Percentiles rank a stretch among this genome's conserved stretches.
These are phyloP conservation scores for Suzukiozyma palmioleophila DNA, from an alignment of 1,139 yeast species.

Conservation along the genomic window DNA sequence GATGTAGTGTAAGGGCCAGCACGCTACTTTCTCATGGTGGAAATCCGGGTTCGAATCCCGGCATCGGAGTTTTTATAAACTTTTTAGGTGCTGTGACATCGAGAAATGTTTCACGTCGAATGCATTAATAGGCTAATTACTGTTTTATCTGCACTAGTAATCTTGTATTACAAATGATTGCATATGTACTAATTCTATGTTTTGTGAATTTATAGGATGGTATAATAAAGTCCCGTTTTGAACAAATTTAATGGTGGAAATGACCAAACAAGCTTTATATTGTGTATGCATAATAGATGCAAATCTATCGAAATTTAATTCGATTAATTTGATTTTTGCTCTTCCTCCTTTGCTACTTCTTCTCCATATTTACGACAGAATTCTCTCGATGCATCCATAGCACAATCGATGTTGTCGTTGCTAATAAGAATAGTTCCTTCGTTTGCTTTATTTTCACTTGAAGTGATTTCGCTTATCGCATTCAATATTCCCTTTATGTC, in stretches of 20 bases:
- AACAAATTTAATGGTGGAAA: too few relatives aligned
- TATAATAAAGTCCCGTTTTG: too few relatives aligned
- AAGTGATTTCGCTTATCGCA: neutral
- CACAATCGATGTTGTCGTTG: constrained; percentile 31
- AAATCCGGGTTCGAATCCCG: constrained; percentile 6
- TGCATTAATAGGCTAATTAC: too few relatives aligned
- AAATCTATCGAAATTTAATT: constrained; percentile 16
- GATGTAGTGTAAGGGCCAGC: constrained; percentile 6
- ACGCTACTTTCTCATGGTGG: constrained; percentile 4
- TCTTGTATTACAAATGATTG: too few relatives aligned
- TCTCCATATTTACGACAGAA: constrained; percentile 23
- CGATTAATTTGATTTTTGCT: neutral
- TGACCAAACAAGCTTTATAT: too few relatives aligned
- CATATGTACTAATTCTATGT: constrained; percentile 3
- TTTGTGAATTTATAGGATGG: too few relatives aligned
- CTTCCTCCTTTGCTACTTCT: neutral
- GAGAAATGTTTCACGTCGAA: too few relatives aligned
- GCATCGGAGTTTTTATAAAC: constrained; percentile 3
- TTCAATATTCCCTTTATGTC: constrained; percentile 28
- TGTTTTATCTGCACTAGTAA: too few relatives aligned
- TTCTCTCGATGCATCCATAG: constrained; percentile 19
- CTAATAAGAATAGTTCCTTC: constrained; percentile 16
- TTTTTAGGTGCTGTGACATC: too few relatives aligned
- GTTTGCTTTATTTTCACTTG: constrained; percentile 4
- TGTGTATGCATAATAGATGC: too few relatives aligned